Percentiles rank a stretch among this genome's conserved stretches.
These are phyloP conservation scores for Tricholoma hemisulphureum DNA, from an alignment of 768 basidiomycete genomes.

Conservation along the genomic window DNA sequence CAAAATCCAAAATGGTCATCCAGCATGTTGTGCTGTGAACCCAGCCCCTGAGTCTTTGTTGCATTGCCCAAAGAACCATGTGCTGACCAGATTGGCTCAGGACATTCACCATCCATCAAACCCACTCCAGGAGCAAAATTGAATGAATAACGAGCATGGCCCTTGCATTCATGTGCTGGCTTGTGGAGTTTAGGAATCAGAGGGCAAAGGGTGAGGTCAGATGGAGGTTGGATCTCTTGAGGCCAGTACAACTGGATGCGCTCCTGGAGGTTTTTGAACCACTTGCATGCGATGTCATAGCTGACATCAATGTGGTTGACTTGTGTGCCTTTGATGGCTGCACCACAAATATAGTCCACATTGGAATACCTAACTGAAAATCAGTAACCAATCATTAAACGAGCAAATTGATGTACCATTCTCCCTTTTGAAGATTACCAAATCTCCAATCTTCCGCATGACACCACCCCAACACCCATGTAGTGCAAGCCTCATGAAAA, in stretches of 20 bases:
- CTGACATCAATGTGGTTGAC: conserved; percentile 8
- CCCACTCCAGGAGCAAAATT: conserved; percentile 26
- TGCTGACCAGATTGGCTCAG: conserved; percentile 32
- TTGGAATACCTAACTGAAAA: conserved; percentile 10
- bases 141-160: conserved; percentile 27
- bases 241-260: not conserved
- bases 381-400: not conserved
- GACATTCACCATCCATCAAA: conserved; percentile 30
- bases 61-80: conserved; percentile 26
- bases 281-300: conserved; percentile 29
- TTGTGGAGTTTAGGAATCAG: conserved; percentile 34
- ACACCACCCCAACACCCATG: too few relatives aligned
- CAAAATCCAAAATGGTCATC: not conserved
- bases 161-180: conserved; percentile 22
- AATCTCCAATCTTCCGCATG: too few relatives aligned
- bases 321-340: conserved; percentile 5
- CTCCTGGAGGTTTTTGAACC: conserved; percentile 11
- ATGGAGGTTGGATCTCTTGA: too few relatives aligned
- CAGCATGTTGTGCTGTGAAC: too few relatives aligned
- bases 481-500: too few relatives aligned
- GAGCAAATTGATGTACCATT: conserved; percentile 2
- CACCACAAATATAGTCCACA: conserved; percentile 25
- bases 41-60: too few relatives aligned
- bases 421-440: conserved; percentile 12
- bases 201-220: conserved; percentile 8